Percentiles rank a stretch among this genome's conserved stretches.
Conservation (phyloP, 148 eudicot genomes). For the Chenopodium quinoa region DNA sequence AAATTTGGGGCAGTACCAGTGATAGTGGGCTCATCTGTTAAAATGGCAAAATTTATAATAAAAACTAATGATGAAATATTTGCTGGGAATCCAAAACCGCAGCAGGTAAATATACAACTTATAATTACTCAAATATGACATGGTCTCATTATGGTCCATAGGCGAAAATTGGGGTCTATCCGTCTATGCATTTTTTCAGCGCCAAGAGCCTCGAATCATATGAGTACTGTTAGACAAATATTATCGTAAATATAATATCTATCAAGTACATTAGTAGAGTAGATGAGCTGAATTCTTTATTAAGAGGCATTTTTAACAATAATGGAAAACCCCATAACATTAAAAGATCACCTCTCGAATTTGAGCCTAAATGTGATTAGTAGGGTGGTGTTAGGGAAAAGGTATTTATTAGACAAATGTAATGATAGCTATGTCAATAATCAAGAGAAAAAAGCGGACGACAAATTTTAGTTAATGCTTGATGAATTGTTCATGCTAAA, state of each 20-base stretch:
- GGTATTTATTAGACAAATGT: slow-evolving; percentile 37
- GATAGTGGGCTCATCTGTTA: no score
- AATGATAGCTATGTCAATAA: no score
- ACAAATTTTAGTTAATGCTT: slow-evolving; percentile 76
- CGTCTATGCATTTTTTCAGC: no score
- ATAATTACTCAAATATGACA: no score
- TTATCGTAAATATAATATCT: no score
- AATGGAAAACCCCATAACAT: slow-evolving; percentile 24
- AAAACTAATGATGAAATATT: no score
- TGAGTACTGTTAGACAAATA: slow-evolving; percentile 46
- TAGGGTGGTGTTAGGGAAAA: slow-evolving; percentile 51
- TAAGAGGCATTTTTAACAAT: slow-evolving; percentile 23
- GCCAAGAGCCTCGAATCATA: slow-evolving; percentile 60
- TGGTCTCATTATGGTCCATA: no score
- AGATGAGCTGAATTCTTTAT: slow-evolving; percentile 56
- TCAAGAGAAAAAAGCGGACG: neutral
- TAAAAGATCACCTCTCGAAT: slow-evolving; percentile 60
- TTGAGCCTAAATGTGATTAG: slow-evolving; percentile 82
- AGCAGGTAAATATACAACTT: no score
- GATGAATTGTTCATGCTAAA: slow-evolving; percentile 82
- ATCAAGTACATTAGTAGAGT: slow-evolving; percentile 20
- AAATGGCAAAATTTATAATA: no score
- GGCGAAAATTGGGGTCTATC: no score
- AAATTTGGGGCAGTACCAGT: no score
- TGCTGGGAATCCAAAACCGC: no score